Evolutionary conservation across 163 green algal genomes (phyloP).

Genomic region (Chlamydomonas reinhardtii): DNA sequence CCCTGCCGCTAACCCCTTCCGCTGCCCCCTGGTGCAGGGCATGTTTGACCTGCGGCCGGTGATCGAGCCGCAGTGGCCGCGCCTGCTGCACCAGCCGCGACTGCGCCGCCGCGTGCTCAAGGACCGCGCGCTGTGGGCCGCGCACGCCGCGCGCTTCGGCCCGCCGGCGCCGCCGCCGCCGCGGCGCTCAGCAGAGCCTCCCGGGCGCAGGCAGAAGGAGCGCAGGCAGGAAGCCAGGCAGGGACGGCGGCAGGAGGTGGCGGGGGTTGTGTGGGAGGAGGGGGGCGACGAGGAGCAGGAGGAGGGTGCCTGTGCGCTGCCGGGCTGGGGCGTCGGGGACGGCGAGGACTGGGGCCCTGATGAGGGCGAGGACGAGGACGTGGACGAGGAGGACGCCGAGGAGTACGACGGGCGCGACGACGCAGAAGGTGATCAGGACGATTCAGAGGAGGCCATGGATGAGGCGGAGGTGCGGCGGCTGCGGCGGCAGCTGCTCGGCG

Average conservation of each 20-base stretch:
- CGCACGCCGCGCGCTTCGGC: not conserved
- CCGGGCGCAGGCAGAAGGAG: too few species aligned
- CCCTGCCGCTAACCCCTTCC: not conserved
- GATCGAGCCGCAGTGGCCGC: not conserved
- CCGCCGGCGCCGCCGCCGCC: too few species aligned
- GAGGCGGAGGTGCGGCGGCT: not conserved
- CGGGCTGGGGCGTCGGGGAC: too few species aligned
- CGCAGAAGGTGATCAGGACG: not conserved
- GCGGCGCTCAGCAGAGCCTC: not conserved
- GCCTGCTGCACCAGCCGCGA: constrained; percentile 2
- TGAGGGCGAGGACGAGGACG: not conserved
- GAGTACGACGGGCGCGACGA: not conserved
- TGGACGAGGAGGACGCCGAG: not conserved
- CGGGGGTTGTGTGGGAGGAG: too few species aligned
- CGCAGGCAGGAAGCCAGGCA: too few species aligned
- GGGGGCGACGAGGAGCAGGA: not conserved
- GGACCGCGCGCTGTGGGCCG: not conserved
- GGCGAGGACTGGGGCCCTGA: not conserved
- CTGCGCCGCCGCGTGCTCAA: constrained; percentile 11
- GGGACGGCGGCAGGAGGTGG: too few species aligned
- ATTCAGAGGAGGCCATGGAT: not conserved
- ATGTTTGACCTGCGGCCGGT: constrained; percentile 21
- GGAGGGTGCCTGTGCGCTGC: too few species aligned
- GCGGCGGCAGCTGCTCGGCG: too few species aligned
- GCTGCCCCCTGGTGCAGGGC: constrained; percentile 9